Evolutionary conservation across 2,329 filamentous ascomycete genomes (phyloP), one percentile per base, ranked within the genome.

Genomic region (Chrysoporthe puriensis): DNA sequence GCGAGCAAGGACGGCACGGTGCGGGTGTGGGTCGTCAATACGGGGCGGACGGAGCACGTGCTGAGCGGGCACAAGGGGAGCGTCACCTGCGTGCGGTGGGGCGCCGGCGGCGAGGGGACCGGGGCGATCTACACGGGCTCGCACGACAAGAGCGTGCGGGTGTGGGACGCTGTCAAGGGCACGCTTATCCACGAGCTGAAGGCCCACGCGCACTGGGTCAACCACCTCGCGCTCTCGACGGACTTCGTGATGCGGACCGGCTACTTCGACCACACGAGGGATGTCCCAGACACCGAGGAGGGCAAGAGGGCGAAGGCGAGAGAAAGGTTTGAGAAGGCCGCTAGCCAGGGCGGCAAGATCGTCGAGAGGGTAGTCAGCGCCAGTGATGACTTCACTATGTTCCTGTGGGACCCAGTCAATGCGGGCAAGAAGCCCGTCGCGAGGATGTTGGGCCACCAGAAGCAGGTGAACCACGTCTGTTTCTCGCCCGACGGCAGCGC

Each of bases 321-420:
- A 77, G 86, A 91, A 73, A 87, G 94, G 36, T 98, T 97, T 75
- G 90, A 96, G 73, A 93, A 94, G 76, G 94, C 94, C 1, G 93
- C 93, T 5, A 91, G 85, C 2, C 85, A 94, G 40, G 88, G 90
- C 71, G 91, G 91, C 36, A 88, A 90, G 74, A 84, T 97, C 32
- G 88, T 91, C 1, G 96, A 99, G 81, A 88, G 92, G 40, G 81
- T 98, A 4, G 92, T 97, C 2, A 96, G 94, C 9, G 96, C 95
- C 2, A 95, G 91, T 72, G 96, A 98, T 76, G 96, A 99, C 78
- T 97, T 94, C 78, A 97, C 94, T 6, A 95, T 99, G 86, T 97
- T 94, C 77, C 85, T 99, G 8, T 99, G 95, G 95, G 92, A 96
- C 69, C 94, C 94, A 0, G 84, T 89, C 11, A 85, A 84, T 56